A percentile compares a stretch with the other conserved stretches of the same genome.
phyloP scores from a whole-genome alignment of 805 yeast genomes.

The Wickerhamomyces silvicola region DNA sequence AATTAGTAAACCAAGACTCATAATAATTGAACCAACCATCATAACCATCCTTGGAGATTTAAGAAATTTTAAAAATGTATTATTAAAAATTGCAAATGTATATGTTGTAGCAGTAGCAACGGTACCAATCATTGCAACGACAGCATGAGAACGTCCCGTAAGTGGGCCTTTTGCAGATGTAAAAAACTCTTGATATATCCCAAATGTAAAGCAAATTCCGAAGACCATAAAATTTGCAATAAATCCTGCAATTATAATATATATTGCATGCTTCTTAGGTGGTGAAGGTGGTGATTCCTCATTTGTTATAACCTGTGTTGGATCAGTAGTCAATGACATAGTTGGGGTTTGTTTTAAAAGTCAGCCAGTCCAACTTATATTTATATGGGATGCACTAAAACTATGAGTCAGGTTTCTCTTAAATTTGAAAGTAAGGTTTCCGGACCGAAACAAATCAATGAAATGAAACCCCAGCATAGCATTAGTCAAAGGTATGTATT shows the following conservation, averaged over 20 bases:
- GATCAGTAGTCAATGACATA: no score
- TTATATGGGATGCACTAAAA: no score
- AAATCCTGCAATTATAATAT: constrained; percentile 15
- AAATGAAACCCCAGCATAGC: no score
- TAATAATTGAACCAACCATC: constrained; percentile 23
- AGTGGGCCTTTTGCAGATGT: not conserved
- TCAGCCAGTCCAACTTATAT: no score
- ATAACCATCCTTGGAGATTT: constrained; percentile 19
- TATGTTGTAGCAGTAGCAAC: constrained; percentile 27
- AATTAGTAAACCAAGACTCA: constrained; percentile 25
- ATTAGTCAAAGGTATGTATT: no score
- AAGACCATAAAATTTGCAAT: constrained; percentile 28
- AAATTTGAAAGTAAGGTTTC: no score
- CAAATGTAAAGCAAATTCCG: constrained; percentile 31
- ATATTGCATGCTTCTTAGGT: no score
- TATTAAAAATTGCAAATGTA: constrained; percentile 24
- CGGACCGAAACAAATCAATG: no score
- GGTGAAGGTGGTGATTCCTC: no score
- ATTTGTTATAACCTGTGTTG: no score
- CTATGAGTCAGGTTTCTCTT: no score
- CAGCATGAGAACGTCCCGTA: constrained; percentile 16
- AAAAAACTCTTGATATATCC: constrained; percentile 31
- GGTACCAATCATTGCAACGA: constrained; percentile 30
- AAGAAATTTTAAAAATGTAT: constrained; percentile 14
- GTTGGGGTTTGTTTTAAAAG: no score